phyloP scores from a whole-genome alignment of 2,329 filamentous ascomycete genomes.

The Nannizzia gypsea region DNA sequence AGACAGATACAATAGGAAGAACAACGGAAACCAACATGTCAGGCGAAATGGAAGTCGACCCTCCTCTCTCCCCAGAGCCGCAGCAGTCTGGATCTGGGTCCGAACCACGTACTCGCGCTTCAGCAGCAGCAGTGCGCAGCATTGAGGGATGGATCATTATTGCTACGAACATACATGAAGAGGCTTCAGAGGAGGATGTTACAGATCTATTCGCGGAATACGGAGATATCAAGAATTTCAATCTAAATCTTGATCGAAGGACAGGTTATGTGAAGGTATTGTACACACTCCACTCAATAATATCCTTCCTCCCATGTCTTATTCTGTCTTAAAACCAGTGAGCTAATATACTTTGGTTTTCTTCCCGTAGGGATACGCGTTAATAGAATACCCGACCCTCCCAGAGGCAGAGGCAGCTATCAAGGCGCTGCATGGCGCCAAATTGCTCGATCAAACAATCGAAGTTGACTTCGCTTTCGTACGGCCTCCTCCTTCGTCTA shows the following conservation, averaged over 20 bases:
- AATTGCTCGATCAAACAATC: conserved; percentile 55
- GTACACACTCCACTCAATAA: conserved; percentile 7
- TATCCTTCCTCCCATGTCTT: neutral
- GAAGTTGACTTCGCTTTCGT: conserved; percentile 56
- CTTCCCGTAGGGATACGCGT: conserved; percentile 47
- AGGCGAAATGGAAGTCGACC: conserved; percentile 37
- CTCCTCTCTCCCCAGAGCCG: conserved; percentile 22
- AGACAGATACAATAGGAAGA: neutral
- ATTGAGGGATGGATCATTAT: conserved; percentile 60
- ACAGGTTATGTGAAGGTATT: conserved; percentile 57
- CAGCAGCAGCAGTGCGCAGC: conserved; percentile 49
- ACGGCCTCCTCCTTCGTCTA: conserved; percentile 43
- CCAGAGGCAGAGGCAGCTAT: conserved; percentile 53
- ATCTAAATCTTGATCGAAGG: conserved; percentile 53
- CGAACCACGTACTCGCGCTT: conserved; percentile 35
- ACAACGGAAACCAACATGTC: conserved; percentile 24
- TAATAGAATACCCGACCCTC: conserved; percentile 55
- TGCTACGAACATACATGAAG: conserved; percentile 58
- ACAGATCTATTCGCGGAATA: conserved; percentile 55
- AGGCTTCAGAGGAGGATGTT: conserved; percentile 55
- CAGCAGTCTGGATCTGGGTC: conserved; percentile 22
- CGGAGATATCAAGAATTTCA: conserved; percentile 56
- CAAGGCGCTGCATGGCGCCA: conserved; percentile 47
- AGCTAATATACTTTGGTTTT: neutral
- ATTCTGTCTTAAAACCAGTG: conserved; percentile 2